phyloP scores from a whole-genome alignment of 495 filamentous ascomycete genomes.

The Trichodelitschia bisporula region DNA sequence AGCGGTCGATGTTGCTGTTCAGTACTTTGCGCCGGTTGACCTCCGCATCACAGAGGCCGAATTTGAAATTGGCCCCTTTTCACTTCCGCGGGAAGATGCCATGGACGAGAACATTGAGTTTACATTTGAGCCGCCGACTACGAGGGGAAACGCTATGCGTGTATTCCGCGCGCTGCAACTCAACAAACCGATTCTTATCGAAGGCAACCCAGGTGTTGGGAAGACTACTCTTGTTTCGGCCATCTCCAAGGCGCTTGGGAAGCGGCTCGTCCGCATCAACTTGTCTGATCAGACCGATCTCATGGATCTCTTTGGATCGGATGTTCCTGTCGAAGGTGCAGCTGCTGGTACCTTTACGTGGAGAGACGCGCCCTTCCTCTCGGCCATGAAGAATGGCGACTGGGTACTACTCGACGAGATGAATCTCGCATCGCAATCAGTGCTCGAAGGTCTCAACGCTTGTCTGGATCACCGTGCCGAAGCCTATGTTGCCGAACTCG shows the following conservation, averaged over 20 bases:
- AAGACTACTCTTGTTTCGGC: constrained; percentile 86
- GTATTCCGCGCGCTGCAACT: constrained; percentile 77
- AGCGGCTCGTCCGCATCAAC: constrained; percentile 76
- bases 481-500: constrained; percentile 83
- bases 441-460: constrained; percentile 89
- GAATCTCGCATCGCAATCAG: constrained; percentile 93
- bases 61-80: not conserved
- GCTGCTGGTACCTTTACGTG: constrained; percentile 74
- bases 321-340: constrained; percentile 79
- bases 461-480: constrained; percentile 94
- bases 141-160: constrained; percentile 66
- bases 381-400: constrained; percentile 83
- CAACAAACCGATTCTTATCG: constrained; percentile 71
- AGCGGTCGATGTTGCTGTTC: constrained; percentile 27
- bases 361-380: constrained; percentile 85
- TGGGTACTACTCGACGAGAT: constrained; percentile 98
- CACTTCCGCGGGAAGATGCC: not conserved
- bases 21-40: constrained; percentile 32
- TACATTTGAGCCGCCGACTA: constrained; percentile 71
- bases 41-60: not conserved
- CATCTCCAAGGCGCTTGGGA: constrained; percentile 51
- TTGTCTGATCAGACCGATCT: constrained; percentile 94
- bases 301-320: constrained; percentile 91
- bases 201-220: constrained; percentile 90
- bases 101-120: constrained; percentile 18